phyloP scores from a whole-genome alignment of 345 rosid species.

The Lepidium didymum region DNA sequence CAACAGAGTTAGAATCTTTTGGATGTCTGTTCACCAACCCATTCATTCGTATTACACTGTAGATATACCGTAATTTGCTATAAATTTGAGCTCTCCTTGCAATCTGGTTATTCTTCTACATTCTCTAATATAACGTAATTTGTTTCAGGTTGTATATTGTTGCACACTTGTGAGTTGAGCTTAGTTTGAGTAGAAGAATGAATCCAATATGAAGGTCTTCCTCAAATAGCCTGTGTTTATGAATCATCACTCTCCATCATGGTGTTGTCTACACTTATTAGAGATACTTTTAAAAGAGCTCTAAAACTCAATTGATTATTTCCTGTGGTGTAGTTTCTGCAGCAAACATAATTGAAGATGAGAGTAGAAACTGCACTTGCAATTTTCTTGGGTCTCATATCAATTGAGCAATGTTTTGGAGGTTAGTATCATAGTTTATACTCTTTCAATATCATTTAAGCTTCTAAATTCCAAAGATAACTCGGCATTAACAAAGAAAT shows the following conservation, averaged over 20 bases:
- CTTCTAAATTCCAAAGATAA: not conserved
- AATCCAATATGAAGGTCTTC: slow-evolving; percentile 9
- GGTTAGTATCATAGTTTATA: slow-evolving; percentile 45
- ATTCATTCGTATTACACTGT: slow-evolving; percentile 20
- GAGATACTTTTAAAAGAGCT: not conserved
- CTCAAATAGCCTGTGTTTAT: not conserved
- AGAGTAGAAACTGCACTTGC: slow-evolving; percentile 36
- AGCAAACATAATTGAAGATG: slow-evolving; percentile 46
- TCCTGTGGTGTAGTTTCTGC: not conserved
- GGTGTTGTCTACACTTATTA: not conserved
- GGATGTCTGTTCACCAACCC: slow-evolving; percentile 49
- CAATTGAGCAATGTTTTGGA: slow-evolving; percentile 51
- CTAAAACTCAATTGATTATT: not conserved
- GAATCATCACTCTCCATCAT: not conserved
- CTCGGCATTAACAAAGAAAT: not conserved
- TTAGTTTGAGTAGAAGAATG: not conserved
- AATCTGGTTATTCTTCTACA: not conserved
- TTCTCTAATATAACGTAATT: not conserved
- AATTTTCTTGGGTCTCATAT: slow-evolving; percentile 39
- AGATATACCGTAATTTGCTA: slow-evolving; percentile 5
- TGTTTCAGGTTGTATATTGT: slow-evolving; percentile 14
- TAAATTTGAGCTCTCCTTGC: not conserved
- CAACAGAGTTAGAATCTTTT: slow-evolving; percentile 36
- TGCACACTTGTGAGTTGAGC: not conserved
- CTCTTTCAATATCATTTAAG: not conserved